These are phyloP conservation scores for Lyophyllum semitale DNA, from an alignment of 768 basidiomycete genomes.

Conservation along the genomic window DNA sequence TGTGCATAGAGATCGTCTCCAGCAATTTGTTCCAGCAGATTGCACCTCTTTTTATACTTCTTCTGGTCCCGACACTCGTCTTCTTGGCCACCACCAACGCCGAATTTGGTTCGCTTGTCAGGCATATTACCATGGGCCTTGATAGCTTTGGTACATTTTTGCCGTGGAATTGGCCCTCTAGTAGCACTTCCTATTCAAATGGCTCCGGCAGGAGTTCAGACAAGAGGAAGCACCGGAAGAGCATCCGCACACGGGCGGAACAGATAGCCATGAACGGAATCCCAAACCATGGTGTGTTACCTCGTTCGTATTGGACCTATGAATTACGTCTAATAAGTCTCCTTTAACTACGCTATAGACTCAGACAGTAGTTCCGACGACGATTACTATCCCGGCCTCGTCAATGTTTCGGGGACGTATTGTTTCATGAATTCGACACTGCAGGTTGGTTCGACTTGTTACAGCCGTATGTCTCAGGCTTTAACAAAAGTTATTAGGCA, in stretches of 20 bases:
- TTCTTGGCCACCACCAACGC: constrained; percentile 41
- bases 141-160: constrained; percentile 55
- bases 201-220: constrained; percentile 25
- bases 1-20: constrained; percentile 42
- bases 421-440: constrained; percentile 98
- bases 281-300: constrained; percentile 25
- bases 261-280: constrained; percentile 51
- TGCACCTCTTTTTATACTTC: constrained; percentile 55
- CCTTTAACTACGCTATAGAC: constrained; percentile 11
- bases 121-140: constrained; percentile 51
- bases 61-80: constrained; percentile 54
- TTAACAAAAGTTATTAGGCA: constrained; percentile 50
- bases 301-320: neutral
- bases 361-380: constrained; percentile 31
- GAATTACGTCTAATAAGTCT: neutral
- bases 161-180: constrained; percentile 65
- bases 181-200: constrained; percentile 15
- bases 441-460: constrained; percentile 52
- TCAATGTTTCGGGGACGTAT: constrained; percentile 94
- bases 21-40: constrained; percentile 52
- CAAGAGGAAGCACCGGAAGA: constrained; percentile 51
- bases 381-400: constrained; percentile 83
- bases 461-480: constrained; percentile 11
- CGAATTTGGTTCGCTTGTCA: constrained; percentile 26
- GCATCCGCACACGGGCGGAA: constrained; percentile 53